Base-by-base conservation (phyloP, 2,329 filamentous ascomycete genomes). In the Lithohypha guttulata region DNA sequence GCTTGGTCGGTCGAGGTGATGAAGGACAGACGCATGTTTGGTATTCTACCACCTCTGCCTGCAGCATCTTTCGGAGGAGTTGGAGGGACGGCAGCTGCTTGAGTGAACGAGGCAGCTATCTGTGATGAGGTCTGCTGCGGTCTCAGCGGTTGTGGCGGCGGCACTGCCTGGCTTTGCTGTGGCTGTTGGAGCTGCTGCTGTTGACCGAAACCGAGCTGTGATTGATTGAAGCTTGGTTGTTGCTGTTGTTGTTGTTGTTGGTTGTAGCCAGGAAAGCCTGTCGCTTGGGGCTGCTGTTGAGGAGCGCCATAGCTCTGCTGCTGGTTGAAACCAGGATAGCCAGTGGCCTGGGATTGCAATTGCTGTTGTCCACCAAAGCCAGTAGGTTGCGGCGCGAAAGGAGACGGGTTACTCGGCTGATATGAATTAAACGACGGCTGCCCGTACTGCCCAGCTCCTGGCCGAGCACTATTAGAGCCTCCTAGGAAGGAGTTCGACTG, bases 1-100 rank as follows among this genome's bases (percentile, higher is more conserved):
- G 84, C 75, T 62, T 98, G 91, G 57, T 98, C 91, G 54, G 81
- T 77, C 18, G 84, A 87, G 2, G 89, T 95, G 55, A 98, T 94
- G 60, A 98, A 98, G 2, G 87, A 94, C 45, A 98, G 66, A 34
- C 91, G 75, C 49, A 96, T 93, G 58, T 83, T 96, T 19, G 91
- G 91, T 41, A 98, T 95, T 65, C 82, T 47, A 19, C 39, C 91
- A 9, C 71, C 64, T 29, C 68, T 43, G 19, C 43, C 59, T 53
- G 75, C 77, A 5, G 81, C 71, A 48, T 81, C 76, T 53, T 80
- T 73, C 9, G 77, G 64, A 8, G 77, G 69, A 10, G 76, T 64
- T 7, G 76, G 63, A 28, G 34, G 34, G 7, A 21, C 23, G 19
- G 73, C 66, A 9, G 59, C 62, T 42, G 55, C 56, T 47, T 56